A percentile compares a stretch with the other conserved stretches of the same genome.
Conservation (phyloP, 2,329 filamentous ascomycete species). For the Fonsecaea erecta region DNA sequence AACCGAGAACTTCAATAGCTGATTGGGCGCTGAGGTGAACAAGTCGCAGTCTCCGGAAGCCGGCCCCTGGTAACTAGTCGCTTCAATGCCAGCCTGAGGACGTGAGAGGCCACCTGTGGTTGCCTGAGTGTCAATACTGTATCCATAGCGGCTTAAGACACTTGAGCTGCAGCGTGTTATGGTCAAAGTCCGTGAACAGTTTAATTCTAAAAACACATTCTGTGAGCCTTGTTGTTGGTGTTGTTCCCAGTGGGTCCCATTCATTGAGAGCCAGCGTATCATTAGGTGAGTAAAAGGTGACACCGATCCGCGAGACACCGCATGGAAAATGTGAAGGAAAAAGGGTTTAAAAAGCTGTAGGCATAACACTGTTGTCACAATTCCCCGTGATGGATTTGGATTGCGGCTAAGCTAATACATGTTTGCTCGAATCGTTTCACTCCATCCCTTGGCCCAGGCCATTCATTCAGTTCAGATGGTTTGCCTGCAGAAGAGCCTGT, state of each 20-base stretch:
- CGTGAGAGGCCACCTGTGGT: background rate
- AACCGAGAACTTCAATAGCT: background rate
- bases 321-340: background rate
- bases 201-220: background rate
- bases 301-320: background rate
- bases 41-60: background rate
- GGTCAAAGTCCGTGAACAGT: background rate
- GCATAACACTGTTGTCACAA: slow-evolving; percentile 15
- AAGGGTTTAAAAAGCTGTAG: background rate
- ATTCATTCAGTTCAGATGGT: slow-evolving; percentile 3
- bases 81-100: background rate
- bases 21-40: background rate
- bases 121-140: background rate
- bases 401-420: slow-evolving; percentile 28
- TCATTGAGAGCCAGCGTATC: background rate
- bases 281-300: background rate
- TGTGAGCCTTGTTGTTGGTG: background rate
- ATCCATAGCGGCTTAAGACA: background rate
- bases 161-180: background rate
- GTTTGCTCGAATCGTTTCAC: slow-evolving; percentile 22
- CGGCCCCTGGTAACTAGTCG: background rate
- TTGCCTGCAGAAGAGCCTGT: slow-evolving; percentile 11
- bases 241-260: background rate
- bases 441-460: slow-evolving; percentile 7
- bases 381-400: slow-evolving; percentile 10